Evolutionary conservation across 139 green algal species (phyloP).

Genomic region (Asterochloris erici): DNA sequence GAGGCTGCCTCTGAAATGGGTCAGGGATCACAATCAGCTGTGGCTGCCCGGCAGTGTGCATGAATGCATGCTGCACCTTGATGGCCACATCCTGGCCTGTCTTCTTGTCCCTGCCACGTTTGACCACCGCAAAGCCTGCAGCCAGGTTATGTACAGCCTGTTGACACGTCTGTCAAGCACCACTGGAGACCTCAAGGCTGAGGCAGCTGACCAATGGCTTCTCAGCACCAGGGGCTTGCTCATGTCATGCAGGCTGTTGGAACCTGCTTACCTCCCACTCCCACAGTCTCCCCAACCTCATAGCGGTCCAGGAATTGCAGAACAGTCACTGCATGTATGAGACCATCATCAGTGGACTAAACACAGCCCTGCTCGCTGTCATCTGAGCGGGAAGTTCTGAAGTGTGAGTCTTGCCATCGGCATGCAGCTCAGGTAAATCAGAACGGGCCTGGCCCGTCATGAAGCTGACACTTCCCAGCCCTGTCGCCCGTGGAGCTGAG

Average conservation of each 20-base stretch:
- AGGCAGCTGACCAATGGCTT: background rate
- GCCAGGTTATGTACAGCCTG: background rate
- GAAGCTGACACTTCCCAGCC: no score
- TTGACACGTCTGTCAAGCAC: background rate
- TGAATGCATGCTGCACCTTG: slow-evolving; percentile 43
- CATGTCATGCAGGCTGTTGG: background rate
- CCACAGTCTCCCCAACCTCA: slow-evolving; percentile 70
- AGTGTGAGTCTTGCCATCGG: no score
- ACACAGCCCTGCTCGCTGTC: no score
- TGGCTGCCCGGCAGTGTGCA: background rate
- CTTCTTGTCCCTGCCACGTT: slow-evolving; percentile 65
- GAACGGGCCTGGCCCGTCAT: no score
- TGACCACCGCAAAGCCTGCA: slow-evolving; percentile 76
- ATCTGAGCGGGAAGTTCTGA: no score
- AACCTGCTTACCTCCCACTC: slow-evolving; percentile 57
- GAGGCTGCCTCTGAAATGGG: background rate
- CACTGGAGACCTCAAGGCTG: no score
- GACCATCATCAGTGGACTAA: no score
- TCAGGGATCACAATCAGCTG: background rate
- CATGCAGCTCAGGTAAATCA: no score
- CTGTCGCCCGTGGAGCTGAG: no score
- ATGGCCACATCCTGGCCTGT: slow-evolving; percentile 63
- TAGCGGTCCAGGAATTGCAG: slow-evolving; percentile 72
- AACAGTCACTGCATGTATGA: slow-evolving; percentile 52
- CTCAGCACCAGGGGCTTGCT: background rate